Conservation (phyloP, 257 asterid genomes). For the Gynochthodes officinalis region DNA sequence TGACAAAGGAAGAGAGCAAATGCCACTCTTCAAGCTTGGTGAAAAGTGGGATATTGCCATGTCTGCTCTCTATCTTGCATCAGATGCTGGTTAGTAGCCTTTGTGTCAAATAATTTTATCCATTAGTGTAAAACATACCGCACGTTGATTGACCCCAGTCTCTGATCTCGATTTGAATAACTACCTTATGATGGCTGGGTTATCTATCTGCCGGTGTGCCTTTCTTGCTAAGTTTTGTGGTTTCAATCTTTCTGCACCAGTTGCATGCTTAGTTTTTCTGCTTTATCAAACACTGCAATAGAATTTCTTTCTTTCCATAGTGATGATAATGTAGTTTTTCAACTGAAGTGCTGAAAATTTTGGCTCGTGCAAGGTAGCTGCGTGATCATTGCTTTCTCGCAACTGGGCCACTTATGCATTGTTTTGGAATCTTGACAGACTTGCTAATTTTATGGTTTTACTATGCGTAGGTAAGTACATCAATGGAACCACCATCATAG, state of each 20-base stretch:
- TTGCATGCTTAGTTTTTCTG: neutral
- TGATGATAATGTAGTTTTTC: neutral
- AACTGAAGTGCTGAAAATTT: neutral
- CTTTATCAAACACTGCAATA: neutral
- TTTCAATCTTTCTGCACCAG: neutral
- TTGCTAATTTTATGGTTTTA: constrained; percentile 1
- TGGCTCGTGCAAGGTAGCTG: neutral
- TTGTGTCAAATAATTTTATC: constrained; percentile 2
- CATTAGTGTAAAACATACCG: neutral
- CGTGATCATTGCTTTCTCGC: neutral
- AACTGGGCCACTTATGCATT: too few relatives aligned
- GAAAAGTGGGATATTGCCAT: constrained; percentile 94
- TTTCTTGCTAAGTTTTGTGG: too few relatives aligned
- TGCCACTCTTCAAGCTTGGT: constrained; percentile 69
- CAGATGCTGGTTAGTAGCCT: constrained; percentile 66
- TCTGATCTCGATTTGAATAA: too few relatives aligned
- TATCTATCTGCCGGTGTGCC: too few relatives aligned
- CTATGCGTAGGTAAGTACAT: constrained; percentile 57
- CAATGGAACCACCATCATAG: constrained; percentile 57
- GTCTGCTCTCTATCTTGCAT: constrained; percentile 84
- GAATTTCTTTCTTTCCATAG: neutral
- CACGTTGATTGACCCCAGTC: neutral
- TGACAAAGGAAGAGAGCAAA: constrained; percentile 29
- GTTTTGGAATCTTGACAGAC: neutral
- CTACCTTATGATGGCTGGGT: too few relatives aligned